Evolutionary conservation across 768 basidiomycete species (phyloP), one percentile per base, ranked within the genome.

Genomic region (Boletus subparvulus): DNA sequence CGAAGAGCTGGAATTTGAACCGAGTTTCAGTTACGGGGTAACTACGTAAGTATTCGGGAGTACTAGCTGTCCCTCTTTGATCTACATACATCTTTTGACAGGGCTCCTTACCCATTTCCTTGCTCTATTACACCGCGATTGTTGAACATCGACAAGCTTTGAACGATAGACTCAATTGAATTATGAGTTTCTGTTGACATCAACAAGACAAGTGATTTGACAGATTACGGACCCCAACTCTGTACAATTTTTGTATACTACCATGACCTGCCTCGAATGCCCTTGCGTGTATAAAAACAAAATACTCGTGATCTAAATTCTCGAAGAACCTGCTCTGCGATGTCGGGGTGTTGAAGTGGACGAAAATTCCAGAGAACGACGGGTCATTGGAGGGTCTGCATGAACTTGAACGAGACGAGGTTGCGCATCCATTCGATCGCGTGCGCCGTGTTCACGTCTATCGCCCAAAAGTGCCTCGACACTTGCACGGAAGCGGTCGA

Each of bases 391-490:
- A 44, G 50, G n/a, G 39, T 61, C 47, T 10, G 17, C 26, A 14
- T 47, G 49, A 36, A 44, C 39, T 19, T 55, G 56, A 26, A 46
- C 43, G 51, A 54, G 52, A 33, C 13, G 46, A 26, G 21, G 14
- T 19, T 50, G 54, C n/a, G 41, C n/a, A 40, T 60, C 54, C 32
- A 16, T 50, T 24, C 35, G 58, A 48, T 48, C 45, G 32, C 24
- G 51, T n/a, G 39, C 45, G 17, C 43, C 41, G 21, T 45, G 26
- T 39, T 52, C 64, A 14, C 30, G 52, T 45, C 43, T 54, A 19
- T 69, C 67, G 43, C 28, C 46, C 67, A 67, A 69, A 7, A 66
- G 47, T 4, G 54, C 55, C 48, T 56, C 59, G 30, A 67, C 59
- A 9, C 48, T 58, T 12, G 67, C 56, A 3, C 62, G 62, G 39